A percentile compares a stretch with the other conserved stretches of the same genome.
phyloP scores from a whole-genome alignment of 2,329 filamentous ascomycete species.

The Colletotrichum sp. region DNA sequence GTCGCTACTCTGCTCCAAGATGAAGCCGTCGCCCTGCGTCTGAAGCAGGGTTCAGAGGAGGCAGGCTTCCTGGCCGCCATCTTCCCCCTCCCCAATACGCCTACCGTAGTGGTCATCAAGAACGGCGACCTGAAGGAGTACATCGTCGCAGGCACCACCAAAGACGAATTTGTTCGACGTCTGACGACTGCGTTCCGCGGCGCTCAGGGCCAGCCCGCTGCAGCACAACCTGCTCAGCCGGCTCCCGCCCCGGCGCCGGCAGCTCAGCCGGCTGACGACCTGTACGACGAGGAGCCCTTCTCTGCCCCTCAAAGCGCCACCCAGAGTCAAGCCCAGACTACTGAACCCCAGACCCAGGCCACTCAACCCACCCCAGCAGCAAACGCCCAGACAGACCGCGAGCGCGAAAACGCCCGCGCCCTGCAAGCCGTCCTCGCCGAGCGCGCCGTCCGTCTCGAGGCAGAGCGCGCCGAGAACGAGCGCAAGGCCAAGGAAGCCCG shows the following conservation, averaged over 20 bases:
- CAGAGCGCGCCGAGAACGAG: conserved; percentile 47
- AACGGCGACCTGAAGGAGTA: conserved; percentile 82
- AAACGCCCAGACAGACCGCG: conserved; percentile 23
- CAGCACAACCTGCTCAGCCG: background rate
- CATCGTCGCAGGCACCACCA: conserved; percentile 66
- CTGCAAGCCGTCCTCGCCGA: conserved; percentile 52
- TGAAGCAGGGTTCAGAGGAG: conserved; percentile 78
- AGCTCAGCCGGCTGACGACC: background rate
- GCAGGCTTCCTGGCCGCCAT: conserved; percentile 83
- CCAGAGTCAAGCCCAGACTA: background rate
- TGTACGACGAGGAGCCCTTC: background rate
- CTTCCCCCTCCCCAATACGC: conserved; percentile 79
- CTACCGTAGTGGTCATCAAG: conserved; percentile 80
- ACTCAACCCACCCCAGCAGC: background rate
- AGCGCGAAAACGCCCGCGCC: conserved; percentile 20
- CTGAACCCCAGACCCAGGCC: background rate
- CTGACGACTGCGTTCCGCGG: conserved; percentile 43
- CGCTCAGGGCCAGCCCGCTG: background rate
- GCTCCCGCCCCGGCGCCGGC: background rate
- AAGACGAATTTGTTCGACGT: conserved; percentile 69
- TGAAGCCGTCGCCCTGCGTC: conserved; percentile 72
- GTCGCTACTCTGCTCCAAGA: background rate
- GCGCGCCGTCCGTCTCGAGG: conserved; percentile 49
- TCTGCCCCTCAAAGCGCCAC: background rate
- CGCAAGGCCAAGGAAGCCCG: conserved; percentile 56